Percentiles rank a stretch among this genome's conserved stretches.
phyloP scores from a whole-genome alignment of 2,329 filamentous ascomycete genomes.

The Ceratocystis cacaofunesta region DNA sequence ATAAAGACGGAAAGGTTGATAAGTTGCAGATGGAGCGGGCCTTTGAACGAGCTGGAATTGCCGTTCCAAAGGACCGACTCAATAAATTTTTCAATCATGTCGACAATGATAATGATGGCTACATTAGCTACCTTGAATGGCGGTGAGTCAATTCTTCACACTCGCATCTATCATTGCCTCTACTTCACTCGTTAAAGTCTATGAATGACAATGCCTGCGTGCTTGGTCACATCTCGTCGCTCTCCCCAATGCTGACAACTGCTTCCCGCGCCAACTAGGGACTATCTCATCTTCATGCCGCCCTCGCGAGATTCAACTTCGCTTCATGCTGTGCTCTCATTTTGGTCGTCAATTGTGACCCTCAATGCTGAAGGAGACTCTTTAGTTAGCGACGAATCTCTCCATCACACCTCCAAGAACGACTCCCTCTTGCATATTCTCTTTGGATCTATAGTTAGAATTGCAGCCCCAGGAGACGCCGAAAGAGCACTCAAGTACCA shows the following conservation, averaged over 20 bases:
- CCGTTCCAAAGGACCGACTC: conserved; percentile 61
- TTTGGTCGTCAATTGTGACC: conserved; percentile 79
- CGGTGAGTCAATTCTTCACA: conserved; percentile 47
- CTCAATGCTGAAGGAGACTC: conserved; percentile 91
- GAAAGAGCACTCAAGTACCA: conserved; percentile 14
- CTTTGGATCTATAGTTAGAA: conserved; percentile 59
- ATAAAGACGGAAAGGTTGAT: conserved; percentile 74
- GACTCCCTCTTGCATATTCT: conserved; percentile 55
- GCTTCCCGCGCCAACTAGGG: conserved; percentile 33
- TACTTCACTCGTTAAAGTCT: too few relatives aligned
- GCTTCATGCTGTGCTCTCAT: conserved; percentile 71
- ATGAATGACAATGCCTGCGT: too few relatives aligned
- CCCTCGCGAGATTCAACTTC: conserved; percentile 43
- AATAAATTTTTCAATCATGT: conserved; percentile 80
- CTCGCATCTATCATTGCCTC: too few relatives aligned
- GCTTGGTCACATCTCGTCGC: too few relatives aligned
- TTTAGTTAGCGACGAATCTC: conserved; percentile 73
- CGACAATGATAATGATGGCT: conserved; percentile 76
- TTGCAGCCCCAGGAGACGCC: conserved; percentile 15
- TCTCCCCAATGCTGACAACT: too few relatives aligned
- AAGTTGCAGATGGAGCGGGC: conserved; percentile 69
- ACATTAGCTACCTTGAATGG: conserved; percentile 89
- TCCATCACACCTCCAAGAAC: conserved; percentile 87
- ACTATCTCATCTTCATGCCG: conserved; percentile 86
- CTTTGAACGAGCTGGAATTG: conserved; percentile 63